Evolutionary conservation across 805 yeast genomes (phyloP).

Genomic region (Dipodascus albidus): DNA sequence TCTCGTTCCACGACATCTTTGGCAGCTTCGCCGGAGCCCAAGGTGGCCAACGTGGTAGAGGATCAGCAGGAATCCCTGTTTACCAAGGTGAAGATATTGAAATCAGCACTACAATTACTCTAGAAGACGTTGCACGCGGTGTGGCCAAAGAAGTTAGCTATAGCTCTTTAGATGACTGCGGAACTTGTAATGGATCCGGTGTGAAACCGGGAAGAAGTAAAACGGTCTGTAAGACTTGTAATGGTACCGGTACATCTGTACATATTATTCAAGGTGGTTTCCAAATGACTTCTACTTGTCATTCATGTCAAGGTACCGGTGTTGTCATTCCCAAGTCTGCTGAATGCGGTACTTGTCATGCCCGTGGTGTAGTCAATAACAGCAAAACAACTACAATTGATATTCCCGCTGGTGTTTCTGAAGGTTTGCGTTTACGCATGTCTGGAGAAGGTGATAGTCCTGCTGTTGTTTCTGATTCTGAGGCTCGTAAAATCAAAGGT

Average conservation of each 20-base stretch:
- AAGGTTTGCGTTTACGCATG: slow-evolving; percentile 76
- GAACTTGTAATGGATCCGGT: slow-evolving; percentile 77
- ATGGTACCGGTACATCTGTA: slow-evolving; percentile 85
- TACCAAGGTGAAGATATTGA: slow-evolving; percentile 86
- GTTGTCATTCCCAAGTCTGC: slow-evolving; percentile 57
- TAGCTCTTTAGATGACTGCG: slow-evolving; percentile 64
- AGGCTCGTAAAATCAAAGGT: slow-evolving; percentile 63
- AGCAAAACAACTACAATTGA: slow-evolving; percentile 68
- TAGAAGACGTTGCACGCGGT: slow-evolving; percentile 86
- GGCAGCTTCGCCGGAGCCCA: slow-evolving; percentile 38
- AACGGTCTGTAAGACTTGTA: slow-evolving; percentile 74
- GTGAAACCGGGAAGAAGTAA: slow-evolving; percentile 64
- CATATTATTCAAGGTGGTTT: slow-evolving; percentile 86
- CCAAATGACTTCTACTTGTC: slow-evolving; percentile 93
- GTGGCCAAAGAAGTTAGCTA: slow-evolving; percentile 53
- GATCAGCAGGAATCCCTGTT: slow-evolving; percentile 50
- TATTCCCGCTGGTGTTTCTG: slow-evolving; percentile 79
- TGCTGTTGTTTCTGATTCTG: slow-evolving; percentile 57
- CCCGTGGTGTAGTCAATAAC: slow-evolving; percentile 70
- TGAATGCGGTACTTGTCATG: slow-evolving; percentile 73
- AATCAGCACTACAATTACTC: slow-evolving; percentile 56
- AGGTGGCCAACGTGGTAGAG: slow-evolving; percentile 27
- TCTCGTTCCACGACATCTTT: slow-evolving; percentile 54
- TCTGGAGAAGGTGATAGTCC: slow-evolving; percentile 91
- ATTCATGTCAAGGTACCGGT: slow-evolving; percentile 80